Conservation (phyloP, 73 alveolate species). For the Symbiodinium natans region DNA sequence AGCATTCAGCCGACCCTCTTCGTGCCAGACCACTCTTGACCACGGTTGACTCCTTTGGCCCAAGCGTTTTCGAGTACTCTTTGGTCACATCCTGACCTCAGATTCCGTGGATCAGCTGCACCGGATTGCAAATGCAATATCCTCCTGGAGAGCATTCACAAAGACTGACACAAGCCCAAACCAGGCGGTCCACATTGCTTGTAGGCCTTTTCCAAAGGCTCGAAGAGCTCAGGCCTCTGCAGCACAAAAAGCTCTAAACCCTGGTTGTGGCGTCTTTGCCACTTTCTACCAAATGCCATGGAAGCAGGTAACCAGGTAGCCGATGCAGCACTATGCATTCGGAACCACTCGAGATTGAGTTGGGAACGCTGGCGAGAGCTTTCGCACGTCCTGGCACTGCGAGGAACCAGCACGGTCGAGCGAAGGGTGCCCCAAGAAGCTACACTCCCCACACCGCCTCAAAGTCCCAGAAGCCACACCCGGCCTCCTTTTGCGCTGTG, state of each 20-base stretch:
- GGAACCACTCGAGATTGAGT: too few species aligned
- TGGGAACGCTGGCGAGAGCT: conserved; percentile 23
- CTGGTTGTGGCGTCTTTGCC: too few species aligned
- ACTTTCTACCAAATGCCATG: too few species aligned
- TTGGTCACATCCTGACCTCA: conserved; percentile 71
- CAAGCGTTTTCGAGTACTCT: conserved; percentile 71
- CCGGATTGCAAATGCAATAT: too few species aligned
- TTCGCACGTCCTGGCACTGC: conserved; percentile 63
- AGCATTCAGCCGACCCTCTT: background rate
- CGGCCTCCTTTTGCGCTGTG: conserved; percentile 81
- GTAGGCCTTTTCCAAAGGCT: conserved; percentile 88
- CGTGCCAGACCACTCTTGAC: background rate
- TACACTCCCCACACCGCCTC: background rate
- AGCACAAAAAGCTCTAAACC: background rate
- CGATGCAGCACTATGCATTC: too few species aligned
- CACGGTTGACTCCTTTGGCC: background rate
- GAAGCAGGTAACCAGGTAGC: too few species aligned
- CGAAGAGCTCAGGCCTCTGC: conserved; percentile 72
- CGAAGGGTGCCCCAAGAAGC: background rate
- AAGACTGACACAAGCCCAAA: too few species aligned
- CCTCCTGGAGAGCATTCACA: too few species aligned
- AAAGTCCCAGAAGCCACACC: background rate
- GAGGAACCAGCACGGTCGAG: background rate
- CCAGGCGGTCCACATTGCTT: conserved; percentile 48
- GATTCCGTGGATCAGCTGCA: too few species aligned